phyloP scores from a whole-genome alignment of 2,329 filamentous ascomycete species.

The Rhynchosporium secalis region DNA sequence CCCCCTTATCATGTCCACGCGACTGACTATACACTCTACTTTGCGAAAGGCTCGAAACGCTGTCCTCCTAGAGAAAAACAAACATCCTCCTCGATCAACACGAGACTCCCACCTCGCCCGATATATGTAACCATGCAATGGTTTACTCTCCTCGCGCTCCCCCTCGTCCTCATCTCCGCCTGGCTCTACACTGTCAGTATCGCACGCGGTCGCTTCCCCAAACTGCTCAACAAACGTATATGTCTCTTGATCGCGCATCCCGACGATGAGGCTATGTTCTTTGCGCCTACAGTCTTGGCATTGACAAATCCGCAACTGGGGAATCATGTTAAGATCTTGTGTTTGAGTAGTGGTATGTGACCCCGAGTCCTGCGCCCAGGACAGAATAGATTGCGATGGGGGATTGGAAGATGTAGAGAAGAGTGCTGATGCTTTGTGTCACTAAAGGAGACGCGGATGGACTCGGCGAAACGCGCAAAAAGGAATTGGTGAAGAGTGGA shows the following conservation, averaged over 20 bases:
- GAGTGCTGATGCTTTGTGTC: constrained; percentile 26
- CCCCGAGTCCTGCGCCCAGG: neutral
- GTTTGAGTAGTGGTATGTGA: constrained; percentile 74
- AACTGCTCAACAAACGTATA: constrained; percentile 78
- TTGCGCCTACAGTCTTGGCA: constrained; percentile 83
- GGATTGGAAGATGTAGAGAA: neutral
- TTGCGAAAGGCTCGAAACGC: neutral
- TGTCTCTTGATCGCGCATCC: constrained; percentile 94
- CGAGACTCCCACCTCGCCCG: neutral
- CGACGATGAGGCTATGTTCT: constrained; percentile 99
- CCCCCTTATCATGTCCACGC: constrained; percentile 3
- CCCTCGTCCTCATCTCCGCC: constrained; percentile 43
- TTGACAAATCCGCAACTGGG: constrained; percentile 76
- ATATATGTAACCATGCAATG: constrained; percentile 33
- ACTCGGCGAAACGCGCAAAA: constrained; percentile 77
- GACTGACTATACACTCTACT: neutral
- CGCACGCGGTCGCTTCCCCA: constrained; percentile 56
- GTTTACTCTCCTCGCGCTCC: constrained; percentile 37
- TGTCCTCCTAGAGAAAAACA: neutral
- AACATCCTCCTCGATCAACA: neutral
- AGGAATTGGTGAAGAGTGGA: constrained; percentile 81
- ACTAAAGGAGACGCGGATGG: constrained; percentile 78
- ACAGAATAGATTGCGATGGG: neutral
- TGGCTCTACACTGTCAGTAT: constrained; percentile 42
- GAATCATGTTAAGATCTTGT: constrained; percentile 93